Evolutionary conservation across 805 yeast genomes (phyloP).

Genomic region (Lachancea mirantina): DNA sequence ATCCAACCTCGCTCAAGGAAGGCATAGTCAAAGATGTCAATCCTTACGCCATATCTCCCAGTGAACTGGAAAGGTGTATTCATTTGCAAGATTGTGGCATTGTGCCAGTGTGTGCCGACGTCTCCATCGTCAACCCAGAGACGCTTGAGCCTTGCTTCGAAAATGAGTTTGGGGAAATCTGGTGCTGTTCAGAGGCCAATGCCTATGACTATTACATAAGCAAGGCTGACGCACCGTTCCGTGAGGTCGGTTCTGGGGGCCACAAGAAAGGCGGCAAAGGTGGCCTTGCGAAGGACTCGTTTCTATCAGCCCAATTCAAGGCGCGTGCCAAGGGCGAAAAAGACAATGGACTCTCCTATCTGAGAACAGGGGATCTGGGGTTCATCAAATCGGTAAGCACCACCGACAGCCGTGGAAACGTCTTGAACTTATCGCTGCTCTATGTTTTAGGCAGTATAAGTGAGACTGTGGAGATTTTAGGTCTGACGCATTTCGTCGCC

Average conservation of each 20-base stretch:
- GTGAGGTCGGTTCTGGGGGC: not conserved
- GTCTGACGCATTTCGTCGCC: slow-evolving; percentile 81
- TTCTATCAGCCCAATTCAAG: slow-evolving; percentile 47
- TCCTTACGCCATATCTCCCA: slow-evolving; percentile 32
- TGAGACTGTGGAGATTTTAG: slow-evolving; percentile 85
- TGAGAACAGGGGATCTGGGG: slow-evolving; percentile 92
- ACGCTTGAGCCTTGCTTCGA: slow-evolving; percentile 68
- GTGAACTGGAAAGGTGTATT: slow-evolving; percentile 38
- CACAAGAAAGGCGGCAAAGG: slow-evolving; percentile 7
- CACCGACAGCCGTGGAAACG: slow-evolving; percentile 34
- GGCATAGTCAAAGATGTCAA: slow-evolving; percentile 78
- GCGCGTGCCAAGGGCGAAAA: slow-evolving; percentile 59
- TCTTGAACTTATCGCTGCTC: slow-evolving; percentile 57
- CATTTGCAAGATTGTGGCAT: slow-evolving; percentile 91
- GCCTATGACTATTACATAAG: slow-evolving; percentile 53
- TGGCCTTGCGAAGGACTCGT: slow-evolving; percentile 44
- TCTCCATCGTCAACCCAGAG: slow-evolving; percentile 93
- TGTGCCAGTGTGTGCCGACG: slow-evolving; percentile 90
- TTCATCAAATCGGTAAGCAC: slow-evolving; percentile 70
- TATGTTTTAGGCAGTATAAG: slow-evolving; percentile 79
- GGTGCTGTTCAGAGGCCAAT: slow-evolving; percentile 90
- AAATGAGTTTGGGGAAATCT: slow-evolving; percentile 95
- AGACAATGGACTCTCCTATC: slow-evolving; percentile 54
- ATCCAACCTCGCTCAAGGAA: slow-evolving; percentile 81
- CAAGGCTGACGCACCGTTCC: slow-evolving; percentile 8